Base-by-base conservation (phyloP, 768 basidiomycete genomes). In the Tricholoma sp. region DNA sequence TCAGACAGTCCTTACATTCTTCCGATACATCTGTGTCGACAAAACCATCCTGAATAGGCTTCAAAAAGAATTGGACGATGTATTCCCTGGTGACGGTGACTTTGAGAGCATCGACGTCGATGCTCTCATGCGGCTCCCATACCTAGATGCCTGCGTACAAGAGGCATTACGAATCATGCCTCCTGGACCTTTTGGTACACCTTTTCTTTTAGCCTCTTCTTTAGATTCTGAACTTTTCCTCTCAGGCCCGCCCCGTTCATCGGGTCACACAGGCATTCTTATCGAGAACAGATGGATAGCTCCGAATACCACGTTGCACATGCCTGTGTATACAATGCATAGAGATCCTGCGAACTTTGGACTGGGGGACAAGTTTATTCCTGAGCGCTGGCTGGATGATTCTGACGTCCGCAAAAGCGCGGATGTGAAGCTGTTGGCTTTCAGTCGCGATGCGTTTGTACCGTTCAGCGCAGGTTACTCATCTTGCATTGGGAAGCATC, bases 1-100 rank as follows among this genome's bases (percentile, higher is more conserved):
- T 20, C 53, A 53, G 42, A 53, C 53, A 10, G 42, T 53, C 24
- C 34, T 53, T n/a, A 53, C 53, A 28, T 41, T 53, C 18, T 29
- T 53, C 28, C 53, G 53, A 31, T 42, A 53, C 41, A 2, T 53
- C 6, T 11, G 11, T 28, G 20, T 53, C 39, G 39, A 53, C 18
- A 29, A 36, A 15, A 29, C 17, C n/a, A 10, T 11, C 17, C 31
- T 13, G 34, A 9, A 41, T 10, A 20, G 53, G 36, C 53, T 53
- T 33, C 53, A 45, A 32, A 28, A 44, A 12, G 53, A 53, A 29
- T 9, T 41, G 18, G 17, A 18, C 12, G 41, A 29, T 31, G 41
- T 53, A 17, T 28, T 53, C 24, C 24, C 24, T 4, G 24, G 24
- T 10, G n/a, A 29, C 39, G 28, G 31, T 42, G 41, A 42, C 9